Evolutionary conservation across 164 flowering plant species (phyloP), one percentile per base, ranked within the genome.

Genomic region (Paratinospora sagittata): DNA sequence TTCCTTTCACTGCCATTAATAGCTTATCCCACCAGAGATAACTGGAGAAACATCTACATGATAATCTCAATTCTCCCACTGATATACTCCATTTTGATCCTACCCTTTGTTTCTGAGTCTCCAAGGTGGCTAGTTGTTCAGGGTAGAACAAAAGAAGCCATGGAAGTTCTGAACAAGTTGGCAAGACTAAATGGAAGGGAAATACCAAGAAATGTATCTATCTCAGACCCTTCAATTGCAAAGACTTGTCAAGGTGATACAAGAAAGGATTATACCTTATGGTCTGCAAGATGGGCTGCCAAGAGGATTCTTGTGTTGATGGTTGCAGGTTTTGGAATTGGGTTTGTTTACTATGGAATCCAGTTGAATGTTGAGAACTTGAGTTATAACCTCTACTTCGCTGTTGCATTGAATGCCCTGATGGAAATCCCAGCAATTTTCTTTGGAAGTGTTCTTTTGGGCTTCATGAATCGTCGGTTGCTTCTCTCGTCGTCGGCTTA

Each of bases 341-440:
- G 91, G 63, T 81, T 85, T 62, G 86, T 88, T 24, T 89, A 87
- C 67, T 89, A 86, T 27, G 94, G 90, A 0, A 64, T 87, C 0
- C 89, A 85, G 57, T 78, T 87, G 0, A 86, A 88, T 16, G 86
- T 85, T 0, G 91, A 83, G 63, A 86, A 89, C 78, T 69, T 85
- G 13, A 77, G 78, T 52, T 88, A 85, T 71, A 78, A 82, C 66
- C 82, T 86, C 52, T 89, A 88, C 81, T 81, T 76, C 76, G 78
- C 86, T 0, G 88, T 85, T 10, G 85, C 81, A 2, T 68, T 86
- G 27, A 89, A 85, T 23, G 89, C 88, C 0, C 0, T 85, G 27
- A 82, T 83, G 84, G 91, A 88, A 70, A 83, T 89, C 27, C 91
- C 94, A 2, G 91, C 88, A 3, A 84, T 86, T 12, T 78, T 85